A percentile compares a stretch with the other conserved stretches of the same genome.
phyloP scores from a whole-genome alignment of 148 eudicot genomes.

The Fallopia convolvulus region DNA sequence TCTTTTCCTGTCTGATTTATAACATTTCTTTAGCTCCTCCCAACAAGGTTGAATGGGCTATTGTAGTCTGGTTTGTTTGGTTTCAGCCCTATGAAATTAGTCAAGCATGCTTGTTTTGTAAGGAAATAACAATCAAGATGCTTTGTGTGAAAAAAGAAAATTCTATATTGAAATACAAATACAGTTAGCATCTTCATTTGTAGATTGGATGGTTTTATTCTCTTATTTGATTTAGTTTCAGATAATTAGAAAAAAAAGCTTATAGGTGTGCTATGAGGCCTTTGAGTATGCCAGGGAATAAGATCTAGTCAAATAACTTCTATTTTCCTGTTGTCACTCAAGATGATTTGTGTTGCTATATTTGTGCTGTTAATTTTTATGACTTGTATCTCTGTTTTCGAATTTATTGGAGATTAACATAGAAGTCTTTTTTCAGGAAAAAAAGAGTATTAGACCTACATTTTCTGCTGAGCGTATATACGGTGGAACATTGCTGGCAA shows the following conservation, averaged over 20 bases:
- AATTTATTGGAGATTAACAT: constrained; percentile 11
- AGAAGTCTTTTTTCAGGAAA: constrained; percentile 58
- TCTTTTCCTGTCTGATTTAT: background rate
- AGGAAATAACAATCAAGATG: background rate
- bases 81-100: background rate
- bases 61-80: no score
- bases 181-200: background rate
- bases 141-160: background rate
- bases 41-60: background rate
- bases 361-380: constrained; percentile 3
- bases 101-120: background rate
- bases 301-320: background rate
- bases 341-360: background rate
- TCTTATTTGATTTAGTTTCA: background rate
- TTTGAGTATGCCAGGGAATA: background rate
- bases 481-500: constrained; percentile 85
- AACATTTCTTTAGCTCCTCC: background rate
- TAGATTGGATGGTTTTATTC: background rate
- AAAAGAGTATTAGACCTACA: constrained; percentile 84
- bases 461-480: constrained; percentile 91
- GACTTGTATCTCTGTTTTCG: constrained; percentile 4
- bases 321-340: background rate
- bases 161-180: background rate
- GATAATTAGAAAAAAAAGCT: background rate
- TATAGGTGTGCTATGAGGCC: background rate